These are phyloP conservation scores for Kwoniella newhampshirensis DNA, from an alignment of 768 basidiomycete species.

Conservation along the genomic window DNA sequence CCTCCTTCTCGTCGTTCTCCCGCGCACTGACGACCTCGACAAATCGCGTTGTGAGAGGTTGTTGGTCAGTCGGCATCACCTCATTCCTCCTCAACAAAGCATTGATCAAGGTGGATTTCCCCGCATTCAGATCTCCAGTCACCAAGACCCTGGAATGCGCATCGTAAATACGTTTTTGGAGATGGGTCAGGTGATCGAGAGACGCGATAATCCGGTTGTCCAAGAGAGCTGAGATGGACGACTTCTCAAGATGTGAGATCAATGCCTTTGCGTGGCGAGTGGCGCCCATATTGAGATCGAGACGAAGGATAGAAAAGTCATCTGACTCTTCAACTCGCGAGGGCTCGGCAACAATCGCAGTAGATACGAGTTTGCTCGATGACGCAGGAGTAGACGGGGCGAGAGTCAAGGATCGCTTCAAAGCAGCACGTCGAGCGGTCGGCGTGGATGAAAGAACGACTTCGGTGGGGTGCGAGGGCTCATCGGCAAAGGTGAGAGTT, in stretches of 20 bases:
- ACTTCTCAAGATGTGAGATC: constrained; percentile 87
- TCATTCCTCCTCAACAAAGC: constrained; percentile 77
- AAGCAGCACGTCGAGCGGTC: constrained; percentile 56
- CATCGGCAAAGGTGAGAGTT: constrained; percentile 81
- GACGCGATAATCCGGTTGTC: constrained; percentile 77
- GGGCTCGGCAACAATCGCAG: constrained; percentile 1
- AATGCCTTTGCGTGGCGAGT: constrained; percentile 63
- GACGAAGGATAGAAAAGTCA: constrained; percentile 82
- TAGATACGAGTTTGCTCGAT: constrained; percentile 9
- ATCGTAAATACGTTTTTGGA: constrained; percentile 82
- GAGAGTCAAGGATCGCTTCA: constrained; percentile 63
- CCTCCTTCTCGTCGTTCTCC: constrained; percentile 45
- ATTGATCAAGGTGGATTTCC: constrained; percentile 98
- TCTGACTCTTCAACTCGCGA: constrained; percentile 56
- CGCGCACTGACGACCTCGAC: constrained; percentile 69
- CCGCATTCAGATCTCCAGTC: constrained; percentile 96
- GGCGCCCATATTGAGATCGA: constrained; percentile 88
- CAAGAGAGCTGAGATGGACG: constrained; percentile 85
- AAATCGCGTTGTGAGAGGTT: constrained; percentile 95
- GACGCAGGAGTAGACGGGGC: constrained; percentile 26
- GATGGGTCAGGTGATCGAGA: constrained; percentile 74
- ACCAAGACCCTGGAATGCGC: constrained; percentile 94
- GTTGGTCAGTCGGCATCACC: constrained; percentile 96
- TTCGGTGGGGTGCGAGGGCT: constrained; percentile 67
- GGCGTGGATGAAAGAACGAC: constrained; percentile 61